Conservation (phyloP, 768 basidiomycete genomes). For the Calocera cornea region DNA sequence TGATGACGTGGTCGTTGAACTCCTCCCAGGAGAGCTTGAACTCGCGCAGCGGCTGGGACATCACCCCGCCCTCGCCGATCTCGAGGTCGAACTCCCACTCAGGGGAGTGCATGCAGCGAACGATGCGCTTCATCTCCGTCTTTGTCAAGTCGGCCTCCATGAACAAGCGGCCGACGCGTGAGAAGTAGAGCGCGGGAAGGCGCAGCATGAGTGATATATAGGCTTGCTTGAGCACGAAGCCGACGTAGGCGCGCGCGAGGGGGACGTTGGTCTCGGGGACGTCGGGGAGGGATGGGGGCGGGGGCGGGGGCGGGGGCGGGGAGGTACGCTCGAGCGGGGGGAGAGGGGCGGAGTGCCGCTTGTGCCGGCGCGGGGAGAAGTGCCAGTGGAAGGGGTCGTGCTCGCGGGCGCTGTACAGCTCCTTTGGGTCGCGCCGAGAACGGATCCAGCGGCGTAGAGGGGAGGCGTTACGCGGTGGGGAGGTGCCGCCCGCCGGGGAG, state of each 20-base stretch:
- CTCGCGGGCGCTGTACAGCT: not conserved
- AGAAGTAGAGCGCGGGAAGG: conserved; percentile 68
- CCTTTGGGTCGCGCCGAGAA: not conserved
- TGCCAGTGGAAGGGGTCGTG: conserved; percentile 1
- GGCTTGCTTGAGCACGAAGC: conserved; percentile 17
- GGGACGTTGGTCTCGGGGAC: not conserved
- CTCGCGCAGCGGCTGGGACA: conserved; percentile 15
- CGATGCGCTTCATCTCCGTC: conserved; percentile 45
- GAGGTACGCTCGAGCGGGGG: not conserved
- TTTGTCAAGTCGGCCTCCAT: conserved; percentile 64
- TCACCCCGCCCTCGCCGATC: not conserved
- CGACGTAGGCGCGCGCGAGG: not conserved
- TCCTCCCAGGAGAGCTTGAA: conserved; percentile 57
- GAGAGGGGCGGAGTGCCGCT: not conserved
- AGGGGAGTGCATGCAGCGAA: conserved; percentile 16
- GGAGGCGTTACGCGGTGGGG: not conserved
- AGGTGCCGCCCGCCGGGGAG: not conserved
- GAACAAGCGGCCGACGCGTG: conserved; percentile 61
- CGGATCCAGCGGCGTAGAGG: not conserved
- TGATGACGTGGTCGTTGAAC: conserved; percentile 53
- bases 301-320: too few species aligned
- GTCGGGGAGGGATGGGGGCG: not conserved
- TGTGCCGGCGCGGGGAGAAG: not conserved
- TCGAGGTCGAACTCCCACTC: conserved; percentile 6
- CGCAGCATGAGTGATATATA: conserved; percentile 43